Evolutionary conservation across 208 protist species (phyloP).

Genomic region (Acanthamoeba polyphaga): DNA sequence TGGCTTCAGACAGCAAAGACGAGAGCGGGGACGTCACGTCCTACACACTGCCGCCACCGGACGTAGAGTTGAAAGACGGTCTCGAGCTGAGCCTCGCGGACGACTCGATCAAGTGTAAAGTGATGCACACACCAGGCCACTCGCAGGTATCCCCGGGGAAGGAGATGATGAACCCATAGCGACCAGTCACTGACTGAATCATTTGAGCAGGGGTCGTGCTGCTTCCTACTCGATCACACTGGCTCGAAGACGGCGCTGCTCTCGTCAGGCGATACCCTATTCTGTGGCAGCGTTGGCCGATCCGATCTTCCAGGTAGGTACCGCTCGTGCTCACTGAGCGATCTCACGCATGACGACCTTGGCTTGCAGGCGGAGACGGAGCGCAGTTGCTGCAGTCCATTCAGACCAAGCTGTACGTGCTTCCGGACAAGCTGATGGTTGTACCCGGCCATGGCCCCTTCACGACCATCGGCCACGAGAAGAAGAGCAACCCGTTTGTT

Average conservation of each 20-base stretch:
- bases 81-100: background rate
- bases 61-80: conserved; percentile 35
- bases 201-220: conserved; percentile 16
- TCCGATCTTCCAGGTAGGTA: conserved; percentile 29
- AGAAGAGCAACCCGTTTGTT: conserved; percentile 33
- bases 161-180: background rate
- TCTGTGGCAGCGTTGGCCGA: conserved; percentile 24
- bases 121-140: conserved; percentile 35
- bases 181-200: background rate
- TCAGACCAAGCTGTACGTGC: conserved; percentile 34
- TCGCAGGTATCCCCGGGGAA: background rate
- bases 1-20: background rate
- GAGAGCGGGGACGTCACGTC: background rate
- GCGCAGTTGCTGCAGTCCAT: conserved; percentile 18
- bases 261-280: conserved; percentile 33
- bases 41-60: conserved; percentile 18
- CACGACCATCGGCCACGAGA: conserved; percentile 46
- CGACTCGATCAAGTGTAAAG: background rate
- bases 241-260: background rate
- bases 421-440: conserved; percentile 6
- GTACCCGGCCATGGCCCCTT: conserved; percentile 17
- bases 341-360: background rate
- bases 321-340: too few relatives aligned
- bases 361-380: background rate
- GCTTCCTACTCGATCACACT: background rate